Evolutionary conservation across 495 filamentous ascomycete species (phyloP).

Genomic region (Alectoria sarmentosa): DNA sequence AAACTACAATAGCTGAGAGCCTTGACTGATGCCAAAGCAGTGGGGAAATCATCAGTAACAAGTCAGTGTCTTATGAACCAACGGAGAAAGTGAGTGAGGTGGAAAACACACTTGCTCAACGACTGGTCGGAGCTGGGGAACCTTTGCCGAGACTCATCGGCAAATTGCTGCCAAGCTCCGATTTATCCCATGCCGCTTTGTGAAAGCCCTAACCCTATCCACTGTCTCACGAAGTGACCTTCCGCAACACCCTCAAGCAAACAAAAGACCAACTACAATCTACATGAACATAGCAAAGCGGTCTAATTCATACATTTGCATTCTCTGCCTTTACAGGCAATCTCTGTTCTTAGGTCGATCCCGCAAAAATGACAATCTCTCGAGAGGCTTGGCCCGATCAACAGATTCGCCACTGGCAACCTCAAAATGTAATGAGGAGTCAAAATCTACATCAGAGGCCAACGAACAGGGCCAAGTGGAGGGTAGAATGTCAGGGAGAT

Average conservation of each 20-base stretch:
- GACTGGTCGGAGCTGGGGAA: constrained; percentile 1
- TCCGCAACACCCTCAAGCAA: not conserved
- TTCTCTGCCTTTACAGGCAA: constrained; percentile 9
- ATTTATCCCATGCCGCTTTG: not conserved
- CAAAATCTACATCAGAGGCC: not conserved
- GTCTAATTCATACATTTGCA: not conserved
- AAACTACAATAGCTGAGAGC: not conserved
- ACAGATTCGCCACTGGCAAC: constrained; percentile 13
- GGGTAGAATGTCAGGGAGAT: constrained; percentile 66
- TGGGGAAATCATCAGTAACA: not conserved
- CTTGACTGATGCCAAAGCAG: not conserved
- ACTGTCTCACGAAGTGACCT: not conserved
- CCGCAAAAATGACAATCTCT: not conserved
- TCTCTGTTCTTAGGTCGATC: not conserved
- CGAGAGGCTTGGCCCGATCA: constrained; percentile 8
- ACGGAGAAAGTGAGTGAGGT: not conserved
- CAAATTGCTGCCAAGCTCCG: not conserved
- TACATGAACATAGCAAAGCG: constrained; percentile 15
- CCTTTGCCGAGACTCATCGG: constrained; percentile 15
- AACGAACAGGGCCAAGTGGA: constrained; percentile 25
- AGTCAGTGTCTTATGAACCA: not conserved
- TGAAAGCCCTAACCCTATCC: not conserved
- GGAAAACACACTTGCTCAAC: constrained; percentile 8
- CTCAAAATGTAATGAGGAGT: constrained; percentile 1
- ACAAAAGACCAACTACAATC: not conserved